Evolutionary conservation across 148 eudicot species (phyloP), one percentile per base, ranked within the genome.

Genomic region (Vaccinium macrocarpon): DNA sequence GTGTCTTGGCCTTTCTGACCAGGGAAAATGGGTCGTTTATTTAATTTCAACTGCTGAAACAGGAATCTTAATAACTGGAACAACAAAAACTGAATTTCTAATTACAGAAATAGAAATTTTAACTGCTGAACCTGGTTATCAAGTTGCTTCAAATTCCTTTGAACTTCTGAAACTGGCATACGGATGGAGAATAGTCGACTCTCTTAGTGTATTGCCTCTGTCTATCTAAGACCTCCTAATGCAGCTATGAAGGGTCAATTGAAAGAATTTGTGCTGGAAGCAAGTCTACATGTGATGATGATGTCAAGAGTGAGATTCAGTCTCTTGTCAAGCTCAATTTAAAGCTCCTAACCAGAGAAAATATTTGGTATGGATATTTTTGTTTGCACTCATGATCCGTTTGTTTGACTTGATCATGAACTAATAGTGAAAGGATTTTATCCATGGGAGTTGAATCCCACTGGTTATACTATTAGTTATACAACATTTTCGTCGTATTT

Each of bases 291-390:
- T 77, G 80, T 86, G 88, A 87, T 80, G 85, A 80, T 83, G 91
- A 87, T 84, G 93, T 92, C 82, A 93, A 94, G 88, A 87, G 85
- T 85, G 95, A 93, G 88, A 94, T 96, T 78, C 92, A 89, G 82
- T 90, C 97, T 73, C 96, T 96, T 66, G 98, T 96, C 80, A 96
- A 94, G 90, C 93, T 94, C 87, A 96, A 92, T 82, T 78, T 96
- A 85, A 94, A 96, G 89, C 91, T 93, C 42, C 89, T 90, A 32
- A 80, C 86, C 29, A 84, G 84, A 86, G 91, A 91, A 51, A 88
- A 79, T 94, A 90, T 35, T 35, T 1, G 95, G 98, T 96, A 96
- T 83, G 90, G 25, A 21, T 64, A 21, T 55, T 38, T n/a, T 14
- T 27, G 16, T 19, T 83, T 11, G 68, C 10, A 66, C 72, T 66